Percentiles rank a stretch among this genome's conserved stretches.
phyloP scores from a whole-genome alignment of 345 rosid species.

The Pelargonium nanum region DNA sequence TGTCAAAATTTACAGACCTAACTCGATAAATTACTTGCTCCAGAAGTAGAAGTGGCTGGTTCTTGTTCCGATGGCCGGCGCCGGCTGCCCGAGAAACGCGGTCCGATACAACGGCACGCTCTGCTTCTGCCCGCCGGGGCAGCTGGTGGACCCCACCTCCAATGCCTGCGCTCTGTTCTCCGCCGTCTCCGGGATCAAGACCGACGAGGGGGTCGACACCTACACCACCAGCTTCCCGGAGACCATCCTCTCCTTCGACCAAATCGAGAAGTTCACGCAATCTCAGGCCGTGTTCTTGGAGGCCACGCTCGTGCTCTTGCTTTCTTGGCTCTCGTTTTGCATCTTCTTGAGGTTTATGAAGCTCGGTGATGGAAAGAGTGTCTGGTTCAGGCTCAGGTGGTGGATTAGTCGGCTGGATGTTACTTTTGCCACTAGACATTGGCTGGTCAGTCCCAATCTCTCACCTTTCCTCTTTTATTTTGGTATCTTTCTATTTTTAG shows the following conservation, averaged over 20 bases:
- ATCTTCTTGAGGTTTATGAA: conserved; percentile 58
- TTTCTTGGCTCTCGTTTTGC: conserved; percentile 70
- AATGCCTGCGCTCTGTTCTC: conserved; percentile 38
- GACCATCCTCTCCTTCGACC: conserved; percentile 58
- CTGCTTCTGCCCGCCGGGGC: conserved; percentile 75
- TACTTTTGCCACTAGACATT: conserved; percentile 86
- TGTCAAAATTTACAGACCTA: no score
- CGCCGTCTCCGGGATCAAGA: conserved; percentile 26
- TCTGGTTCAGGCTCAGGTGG: conserved; percentile 82
- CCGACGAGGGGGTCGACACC: conserved; percentile 43
- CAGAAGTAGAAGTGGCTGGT: neutral
- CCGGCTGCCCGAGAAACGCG: conserved; percentile 55
- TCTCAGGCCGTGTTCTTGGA: conserved; percentile 93
- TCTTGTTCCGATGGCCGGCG: neutral
- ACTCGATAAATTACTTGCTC: neutral
- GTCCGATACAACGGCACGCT: conserved; percentile 53
- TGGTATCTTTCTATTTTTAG: neutral
- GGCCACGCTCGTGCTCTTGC: conserved; percentile 61
- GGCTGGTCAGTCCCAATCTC: conserved; percentile 51
- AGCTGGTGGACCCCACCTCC: conserved; percentile 36
- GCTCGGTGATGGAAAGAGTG: conserved; percentile 55
- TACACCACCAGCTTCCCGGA: conserved; percentile 40
- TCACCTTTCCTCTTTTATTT: neutral
- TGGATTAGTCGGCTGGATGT: conserved; percentile 85
- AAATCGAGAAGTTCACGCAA: conserved; percentile 65